Evolutionary conservation across 345 rosid genomes (phyloP).

Genomic region (Eucalyptus cloeziana): DNA sequence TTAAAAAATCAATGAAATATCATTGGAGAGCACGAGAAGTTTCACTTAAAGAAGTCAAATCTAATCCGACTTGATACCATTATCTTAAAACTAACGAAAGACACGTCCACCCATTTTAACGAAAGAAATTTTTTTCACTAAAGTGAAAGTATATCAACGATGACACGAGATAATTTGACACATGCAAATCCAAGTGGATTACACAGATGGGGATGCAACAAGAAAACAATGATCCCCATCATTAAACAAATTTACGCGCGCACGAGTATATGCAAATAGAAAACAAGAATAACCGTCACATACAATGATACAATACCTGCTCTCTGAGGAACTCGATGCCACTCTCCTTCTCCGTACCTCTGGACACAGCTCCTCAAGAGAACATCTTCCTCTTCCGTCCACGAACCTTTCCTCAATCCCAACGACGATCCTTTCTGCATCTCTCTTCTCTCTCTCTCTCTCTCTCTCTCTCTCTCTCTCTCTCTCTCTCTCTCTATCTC

Average conservation of each 20-base stretch:
- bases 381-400: constrained; percentile 40
- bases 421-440: background rate
- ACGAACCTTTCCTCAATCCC: constrained; percentile 32
- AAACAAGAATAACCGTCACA: background rate
- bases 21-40: too few relatives aligned
- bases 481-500: background rate
- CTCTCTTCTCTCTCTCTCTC: background rate
- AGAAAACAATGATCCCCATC: background rate
- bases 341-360: constrained; percentile 27
- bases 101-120: background rate
- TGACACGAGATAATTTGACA: background rate
- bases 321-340: constrained; percentile 30
- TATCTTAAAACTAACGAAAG: background rate
- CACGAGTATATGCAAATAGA: background rate
- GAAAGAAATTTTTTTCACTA: background rate
- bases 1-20: too few relatives aligned
- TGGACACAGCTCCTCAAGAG: constrained; percentile 23
- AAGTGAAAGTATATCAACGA: too few relatives aligned
- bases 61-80: too few relatives aligned
- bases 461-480: background rate
- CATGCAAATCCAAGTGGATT: background rate
- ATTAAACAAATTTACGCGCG: background rate
- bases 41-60: background rate
- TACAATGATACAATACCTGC: constrained; percentile 6
- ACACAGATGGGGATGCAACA: background rate